These are phyloP conservation scores for Arthrobotrys conoides DNA, from an alignment of 2,329 filamentous ascomycete species.

Conservation along the genomic window DNA sequence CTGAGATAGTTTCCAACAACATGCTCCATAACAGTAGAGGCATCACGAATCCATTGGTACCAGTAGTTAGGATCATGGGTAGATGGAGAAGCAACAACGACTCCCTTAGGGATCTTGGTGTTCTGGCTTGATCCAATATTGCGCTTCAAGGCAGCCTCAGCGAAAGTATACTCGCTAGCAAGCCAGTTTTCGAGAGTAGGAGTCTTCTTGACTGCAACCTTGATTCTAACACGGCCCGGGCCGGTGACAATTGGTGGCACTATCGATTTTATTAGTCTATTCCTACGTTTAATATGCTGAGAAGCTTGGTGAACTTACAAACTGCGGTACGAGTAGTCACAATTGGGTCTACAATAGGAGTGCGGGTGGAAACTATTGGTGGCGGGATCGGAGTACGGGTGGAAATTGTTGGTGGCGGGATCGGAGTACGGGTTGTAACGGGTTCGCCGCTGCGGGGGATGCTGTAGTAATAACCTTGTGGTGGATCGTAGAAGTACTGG, in stretches of 20 bases:
- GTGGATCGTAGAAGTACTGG: constrained; percentile 24
- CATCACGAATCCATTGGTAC: constrained; percentile 69
- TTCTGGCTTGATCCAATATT: constrained; percentile 53
- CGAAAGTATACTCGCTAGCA: constrained; percentile 30
- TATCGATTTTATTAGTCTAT: neutral
- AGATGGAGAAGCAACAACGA: constrained; percentile 68
- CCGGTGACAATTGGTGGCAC: constrained; percentile 19
- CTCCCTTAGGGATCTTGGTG: constrained; percentile 64
- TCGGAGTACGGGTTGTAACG: neutral
- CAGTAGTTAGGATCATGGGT: constrained; percentile 68
- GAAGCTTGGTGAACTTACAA: neutral
- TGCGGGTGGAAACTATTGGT: constrained; percentile 3
- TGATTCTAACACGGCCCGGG: neutral
- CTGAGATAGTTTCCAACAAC: constrained; percentile 67
- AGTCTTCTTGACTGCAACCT: neutral
- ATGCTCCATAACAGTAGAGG: constrained; percentile 68
- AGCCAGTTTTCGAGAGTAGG: constrained; percentile 36
- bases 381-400: neutral
- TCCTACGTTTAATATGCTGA: neutral
- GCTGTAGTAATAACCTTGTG: constrained; percentile 5
- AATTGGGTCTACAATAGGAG: constrained; percentile 5
- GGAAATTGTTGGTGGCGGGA: neutral
- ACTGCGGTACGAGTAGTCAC: constrained; percentile 3
- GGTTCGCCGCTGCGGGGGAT: neutral
- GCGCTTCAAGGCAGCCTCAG: constrained; percentile 53